phyloP scores from a whole-genome alignment of 768 basidiomycete species.

The Kwoniella shandongensis region DNA sequence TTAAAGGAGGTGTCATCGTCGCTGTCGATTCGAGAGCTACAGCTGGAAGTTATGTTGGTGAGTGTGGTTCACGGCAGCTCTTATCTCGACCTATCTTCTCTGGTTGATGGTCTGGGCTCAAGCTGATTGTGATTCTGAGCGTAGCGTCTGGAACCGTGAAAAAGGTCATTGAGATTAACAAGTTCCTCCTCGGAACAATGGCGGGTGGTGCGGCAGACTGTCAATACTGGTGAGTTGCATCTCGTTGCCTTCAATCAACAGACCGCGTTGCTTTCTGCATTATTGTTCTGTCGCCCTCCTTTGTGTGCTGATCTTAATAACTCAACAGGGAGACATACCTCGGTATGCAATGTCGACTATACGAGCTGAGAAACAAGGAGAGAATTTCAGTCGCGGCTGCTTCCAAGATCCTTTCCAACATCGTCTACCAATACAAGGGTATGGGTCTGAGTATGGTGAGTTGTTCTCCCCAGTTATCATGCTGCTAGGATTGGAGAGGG shows the following conservation, averaged over 20 bases:
- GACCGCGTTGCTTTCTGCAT: no score
- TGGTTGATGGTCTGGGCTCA: no score
- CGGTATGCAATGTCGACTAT: conserved; percentile 93
- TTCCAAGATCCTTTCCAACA: conserved; percentile 93
- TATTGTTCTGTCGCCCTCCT: no score
- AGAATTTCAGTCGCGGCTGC: conserved; percentile 99
- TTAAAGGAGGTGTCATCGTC: conserved; percentile 95
- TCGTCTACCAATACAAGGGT: conserved; percentile 97
- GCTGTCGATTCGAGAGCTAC: conserved; percentile 98
- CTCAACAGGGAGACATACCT: conserved; percentile 91
- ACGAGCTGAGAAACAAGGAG: conserved; percentile 92
- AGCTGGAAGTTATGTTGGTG: conserved; percentile 94
- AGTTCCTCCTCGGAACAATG: conserved; percentile 98
- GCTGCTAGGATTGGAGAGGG: no score
- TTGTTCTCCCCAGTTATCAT: conserved; percentile 1
- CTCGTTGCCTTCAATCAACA: no score
- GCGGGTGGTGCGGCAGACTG: conserved; percentile 91
- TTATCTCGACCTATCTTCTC: background rate
- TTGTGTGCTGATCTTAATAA: background rate
- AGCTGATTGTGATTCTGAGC: background rate
- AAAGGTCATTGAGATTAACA: conserved; percentile 99
- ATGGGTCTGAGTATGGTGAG: conserved; percentile 99
- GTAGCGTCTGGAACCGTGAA: conserved; percentile 94
- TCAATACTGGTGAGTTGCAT: conserved; percentile 50
- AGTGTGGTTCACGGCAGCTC: conserved; percentile 52